A percentile compares a stretch with the other conserved stretches of the same genome.
Conservation (phyloP, 2,329 filamentous ascomycete genomes). For the Huntiella moniliformis region DNA sequence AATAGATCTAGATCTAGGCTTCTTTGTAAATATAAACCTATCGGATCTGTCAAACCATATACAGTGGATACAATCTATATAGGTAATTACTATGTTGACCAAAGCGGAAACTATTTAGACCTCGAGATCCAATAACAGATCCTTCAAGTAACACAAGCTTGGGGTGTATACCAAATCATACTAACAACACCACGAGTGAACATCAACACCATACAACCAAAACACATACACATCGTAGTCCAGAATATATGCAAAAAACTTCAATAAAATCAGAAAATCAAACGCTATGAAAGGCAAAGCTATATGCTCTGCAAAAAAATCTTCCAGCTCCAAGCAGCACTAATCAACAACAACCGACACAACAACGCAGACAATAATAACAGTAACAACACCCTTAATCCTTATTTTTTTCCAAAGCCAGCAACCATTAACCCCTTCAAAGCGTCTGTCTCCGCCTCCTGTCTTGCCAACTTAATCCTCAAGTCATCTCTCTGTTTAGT, state of each 20-base stretch:
- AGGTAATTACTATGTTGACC: too few species aligned
- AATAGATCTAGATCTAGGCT: too few species aligned
- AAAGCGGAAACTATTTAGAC: not conserved
- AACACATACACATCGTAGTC: not conserved
- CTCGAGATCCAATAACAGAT: not conserved
- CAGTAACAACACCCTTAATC: not conserved
- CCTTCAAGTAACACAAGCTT: not conserved
- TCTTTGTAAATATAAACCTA: too few species aligned
- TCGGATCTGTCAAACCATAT: too few species aligned
- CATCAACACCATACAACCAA: not conserved
- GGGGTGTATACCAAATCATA: not conserved
- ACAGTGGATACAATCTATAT: too few species aligned
- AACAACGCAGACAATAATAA: not conserved
- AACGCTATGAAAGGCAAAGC: not conserved
- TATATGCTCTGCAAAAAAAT: not conserved
- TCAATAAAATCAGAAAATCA: not conserved
- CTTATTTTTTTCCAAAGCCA: not conserved
- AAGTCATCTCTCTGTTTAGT: constrained; percentile 44
- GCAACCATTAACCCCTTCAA: constrained; percentile 30
- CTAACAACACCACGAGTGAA: not conserved
- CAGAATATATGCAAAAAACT: too few species aligned
- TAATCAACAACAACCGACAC: not conserved
- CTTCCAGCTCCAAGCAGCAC: not conserved
- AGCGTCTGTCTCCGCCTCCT: constrained; percentile 46
- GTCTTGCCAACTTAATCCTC: constrained; percentile 40